Percentiles rank a stretch among this genome's conserved stretches.
phyloP scores from a whole-genome alignment of 768 basidiomycete species.

The Lanmaoa pseudosensibilis region DNA sequence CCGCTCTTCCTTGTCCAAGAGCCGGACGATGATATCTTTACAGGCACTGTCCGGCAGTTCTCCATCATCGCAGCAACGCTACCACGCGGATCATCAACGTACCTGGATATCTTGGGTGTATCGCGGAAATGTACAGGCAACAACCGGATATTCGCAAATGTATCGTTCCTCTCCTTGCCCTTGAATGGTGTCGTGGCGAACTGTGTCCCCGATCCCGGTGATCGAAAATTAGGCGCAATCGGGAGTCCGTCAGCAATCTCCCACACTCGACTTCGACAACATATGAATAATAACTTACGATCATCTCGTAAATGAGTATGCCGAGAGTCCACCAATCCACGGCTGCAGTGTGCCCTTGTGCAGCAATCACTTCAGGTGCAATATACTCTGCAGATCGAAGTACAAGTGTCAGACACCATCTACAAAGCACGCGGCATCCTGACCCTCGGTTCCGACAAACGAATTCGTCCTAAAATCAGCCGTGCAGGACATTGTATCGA shows the following conservation, averaged over 20 bases:
- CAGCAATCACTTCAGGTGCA: slow-evolving; percentile 97
- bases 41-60: slow-evolving; percentile 55
- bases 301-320: slow-evolving; percentile 98
- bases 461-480: slow-evolving; percentile 98
- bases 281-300: slow-evolving; percentile 59
- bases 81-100: slow-evolving; percentile 31
- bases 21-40: slow-evolving; percentile 82
- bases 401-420: slow-evolving; percentile 17
- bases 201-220: slow-evolving; percentile 42
- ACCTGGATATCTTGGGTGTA: slow-evolving; percentile 74
- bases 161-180: slow-evolving; percentile 89
- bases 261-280: slow-evolving; percentile 16
- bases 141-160: slow-evolving; percentile 93
- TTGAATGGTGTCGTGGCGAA: slow-evolving; percentile 99
- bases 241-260: slow-evolving; percentile 38
- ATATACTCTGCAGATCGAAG: slow-evolving; percentile 78
- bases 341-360: slow-evolving; percentile 94
- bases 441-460: slow-evolving; percentile 98
- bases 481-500: slow-evolving; percentile 97
- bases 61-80: slow-evolving; percentile 10
- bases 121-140: slow-evolving; percentile 87
- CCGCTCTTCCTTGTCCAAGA: slow-evolving; percentile 91
- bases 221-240: slow-evolving; percentile 25
- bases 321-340: slow-evolving; percentile 99
- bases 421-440: slow-evolving; percentile 25